These are phyloP conservation scores for Microbotryum silenes-acaulis DNA, from an alignment of 1,284 basidiomycete species.

Conservation along the genomic window DNA sequence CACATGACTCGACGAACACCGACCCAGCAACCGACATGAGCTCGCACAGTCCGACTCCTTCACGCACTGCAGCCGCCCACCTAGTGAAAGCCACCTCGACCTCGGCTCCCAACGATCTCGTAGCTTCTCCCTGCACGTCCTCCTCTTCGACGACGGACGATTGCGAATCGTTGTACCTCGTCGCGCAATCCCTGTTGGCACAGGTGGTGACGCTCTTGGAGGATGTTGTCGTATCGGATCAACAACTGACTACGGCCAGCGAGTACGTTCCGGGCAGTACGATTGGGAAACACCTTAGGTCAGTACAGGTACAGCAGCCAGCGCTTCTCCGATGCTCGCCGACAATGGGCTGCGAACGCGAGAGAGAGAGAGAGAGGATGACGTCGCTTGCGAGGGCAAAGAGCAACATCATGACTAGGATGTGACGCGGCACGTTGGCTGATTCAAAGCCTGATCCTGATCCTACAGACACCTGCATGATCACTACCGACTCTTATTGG, in stretches of 20 bases:
- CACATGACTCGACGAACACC: too few relatives aligned
- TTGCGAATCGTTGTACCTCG: constrained; percentile 13
- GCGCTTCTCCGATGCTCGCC: too few relatives aligned
- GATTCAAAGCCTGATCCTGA: too few relatives aligned
- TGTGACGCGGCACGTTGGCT: not conserved
- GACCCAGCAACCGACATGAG: too few relatives aligned
- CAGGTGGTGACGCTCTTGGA: not conserved
- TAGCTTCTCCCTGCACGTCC: not conserved
- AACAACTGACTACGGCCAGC: not conserved
- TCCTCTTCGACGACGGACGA: not conserved
- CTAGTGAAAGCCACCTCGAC: too few relatives aligned
- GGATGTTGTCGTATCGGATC: not conserved
- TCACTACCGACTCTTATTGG: constrained; percentile 23
- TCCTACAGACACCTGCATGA: constrained; percentile 15
- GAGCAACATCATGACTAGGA: too few relatives aligned
- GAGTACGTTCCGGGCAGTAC: constrained; percentile 9
- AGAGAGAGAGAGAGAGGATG: too few relatives aligned
- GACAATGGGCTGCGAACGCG: too few relatives aligned
- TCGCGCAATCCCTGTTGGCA: constrained; percentile 15
- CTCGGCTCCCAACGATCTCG: too few relatives aligned
- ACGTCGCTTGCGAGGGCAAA: too few relatives aligned
- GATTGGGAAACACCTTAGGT: constrained; percentile 23
- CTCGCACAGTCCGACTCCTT: too few relatives aligned
- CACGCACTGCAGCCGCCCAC: too few relatives aligned
- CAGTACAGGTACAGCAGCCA: not conserved